Conservation (phyloP, 345 rosid genomes). For the Boechera stricta region DNA sequence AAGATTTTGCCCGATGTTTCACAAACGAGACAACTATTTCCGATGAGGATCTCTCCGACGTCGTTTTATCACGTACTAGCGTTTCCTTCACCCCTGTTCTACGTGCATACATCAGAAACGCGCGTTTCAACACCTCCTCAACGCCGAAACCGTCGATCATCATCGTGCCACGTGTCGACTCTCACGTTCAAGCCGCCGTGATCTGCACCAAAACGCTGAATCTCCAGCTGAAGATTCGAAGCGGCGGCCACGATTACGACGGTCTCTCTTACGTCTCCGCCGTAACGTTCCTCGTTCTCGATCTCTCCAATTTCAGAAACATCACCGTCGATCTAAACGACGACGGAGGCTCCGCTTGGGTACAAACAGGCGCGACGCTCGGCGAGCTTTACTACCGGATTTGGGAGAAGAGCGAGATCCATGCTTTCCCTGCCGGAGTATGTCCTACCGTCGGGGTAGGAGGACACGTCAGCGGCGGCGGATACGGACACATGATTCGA, state of each 20-base stretch:
- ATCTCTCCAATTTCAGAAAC: conserved; percentile 51
- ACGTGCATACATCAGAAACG: conserved; percentile 51
- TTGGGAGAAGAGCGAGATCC: conserved; percentile 52
- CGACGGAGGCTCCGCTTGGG: conserved; percentile 52
- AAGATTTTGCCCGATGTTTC: conserved; percentile 32
- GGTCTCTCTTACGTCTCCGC: conserved; percentile 61
- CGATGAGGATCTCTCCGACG: conserved; percentile 18
- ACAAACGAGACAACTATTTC: conserved; percentile 3
- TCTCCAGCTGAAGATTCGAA: conserved; percentile 52
- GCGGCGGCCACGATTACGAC: conserved; percentile 67
- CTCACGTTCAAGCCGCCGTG: conserved; percentile 59
- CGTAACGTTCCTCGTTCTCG: conserved; percentile 53
- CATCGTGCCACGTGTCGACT: conserved; percentile 49
- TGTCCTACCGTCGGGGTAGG: conserved; percentile 57
- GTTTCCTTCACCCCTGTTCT: conserved; percentile 40
- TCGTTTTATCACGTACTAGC: conserved; percentile 32
- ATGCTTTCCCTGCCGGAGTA: conserved; percentile 59
- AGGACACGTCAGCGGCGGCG: conserved; percentile 56
- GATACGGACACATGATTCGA: conserved; percentile 54
- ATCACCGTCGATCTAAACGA: conserved; percentile 44
- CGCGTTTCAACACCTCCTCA: conserved; percentile 51
- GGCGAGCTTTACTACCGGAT: conserved; percentile 56
- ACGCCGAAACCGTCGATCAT: conserved; percentile 55
- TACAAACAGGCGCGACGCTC: conserved; percentile 56
- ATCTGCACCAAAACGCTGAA: conserved; percentile 45